Base-by-base conservation (phyloP, 2,329 filamentous ascomycete genomes). In the Botrytis pseudocinerea region DNA sequence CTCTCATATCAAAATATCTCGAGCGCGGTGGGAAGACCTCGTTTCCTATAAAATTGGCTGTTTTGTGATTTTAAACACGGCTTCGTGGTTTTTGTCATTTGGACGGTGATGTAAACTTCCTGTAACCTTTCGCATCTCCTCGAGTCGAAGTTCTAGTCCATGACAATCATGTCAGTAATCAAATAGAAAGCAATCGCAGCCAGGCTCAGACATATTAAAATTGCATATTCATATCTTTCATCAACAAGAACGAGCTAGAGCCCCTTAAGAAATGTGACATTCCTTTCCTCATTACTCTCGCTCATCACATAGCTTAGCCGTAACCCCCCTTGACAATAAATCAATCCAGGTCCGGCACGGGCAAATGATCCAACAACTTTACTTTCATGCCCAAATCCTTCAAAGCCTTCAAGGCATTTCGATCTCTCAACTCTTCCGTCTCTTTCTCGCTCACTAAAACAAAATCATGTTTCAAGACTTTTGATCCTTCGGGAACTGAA, bases 321-420 rank as follows among this genome's bases (percentile, higher is more conserved):
- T 4, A 4, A 62, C 7, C 3, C 1, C 25, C 4, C 3, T 14
- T n/a, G 1, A 7, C 6, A 28, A 63, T 20, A 8, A 14, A 48
- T 61, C 28, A 85, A 76, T 88, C 86, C 61, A 88, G 73, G 77
- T 94, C 91, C 5, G 92, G 92, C 59, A 95, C 89, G 0, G 92
- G 92, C 78, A 95, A 81, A 72, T 93, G 92, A 79, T 94, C 89
- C 61, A 93, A 87, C 73, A 96, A 85, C 84, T 90, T 92, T 82
- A 95, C 88, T 77, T 86, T 89, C 80, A 69, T 73, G 1, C 74
- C 74, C 22, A 73, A n/a, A 2, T 62, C 48, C 46, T 87, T 83
- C 82, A 95, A 84, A 0, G 92, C 93, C 76, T 90, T 86, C 76
- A 87, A 84, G 1, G 92, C 92, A 77, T 90, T 87, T 79, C 88